Conservation (phyloP, 2,329 filamentous ascomycete genomes). For the Aschersonia sp. region DNA sequence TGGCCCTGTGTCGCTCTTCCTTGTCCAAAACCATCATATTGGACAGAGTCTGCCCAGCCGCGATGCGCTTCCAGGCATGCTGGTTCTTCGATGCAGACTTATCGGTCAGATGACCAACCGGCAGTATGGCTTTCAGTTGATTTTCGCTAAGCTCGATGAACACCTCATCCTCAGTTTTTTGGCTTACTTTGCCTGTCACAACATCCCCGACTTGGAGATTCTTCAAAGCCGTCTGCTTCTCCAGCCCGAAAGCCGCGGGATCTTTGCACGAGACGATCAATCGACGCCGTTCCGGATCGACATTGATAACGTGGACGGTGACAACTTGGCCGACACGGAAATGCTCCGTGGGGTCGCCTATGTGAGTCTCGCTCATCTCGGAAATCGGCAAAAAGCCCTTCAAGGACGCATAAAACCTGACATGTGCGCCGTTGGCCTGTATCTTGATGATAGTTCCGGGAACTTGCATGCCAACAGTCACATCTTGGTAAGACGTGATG, state of each 20-base stretch:
- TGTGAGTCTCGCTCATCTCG: conserved; percentile 97
- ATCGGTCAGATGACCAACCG: conserved; percentile 70
- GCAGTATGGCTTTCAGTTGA: conserved; percentile 64
- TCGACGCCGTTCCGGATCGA: conserved; percentile 55
- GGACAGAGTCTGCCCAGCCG: conserved; percentile 68
- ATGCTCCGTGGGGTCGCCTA: conserved; percentile 76
- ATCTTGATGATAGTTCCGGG: conserved; percentile 82
- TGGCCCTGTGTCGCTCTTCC: conserved; percentile 58
- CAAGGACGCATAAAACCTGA: conserved; percentile 81
- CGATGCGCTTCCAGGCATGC: conserved; percentile 64
- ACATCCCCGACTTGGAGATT: conserved; percentile 59
- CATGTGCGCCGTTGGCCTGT: conserved; percentile 62
- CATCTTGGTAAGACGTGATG: conserved; percentile 63
- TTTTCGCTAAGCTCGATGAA: conserved; percentile 62
- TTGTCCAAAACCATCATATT: conserved; percentile 84
- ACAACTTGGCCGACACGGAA: conserved; percentile 87
- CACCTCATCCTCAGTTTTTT: conserved; percentile 64
- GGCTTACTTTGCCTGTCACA: conserved; percentile 66
- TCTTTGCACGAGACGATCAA: conserved; percentile 91
- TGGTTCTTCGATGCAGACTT: conserved; percentile 67
- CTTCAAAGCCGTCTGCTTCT: conserved; percentile 65
- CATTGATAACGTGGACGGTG: conserved; percentile 72
- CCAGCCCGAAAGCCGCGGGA: conserved; percentile 57
- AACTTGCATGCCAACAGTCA: conserved; percentile 60
- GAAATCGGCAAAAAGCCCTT: conserved; percentile 81